These are phyloP conservation scores for Uronychia setigera DNA, from an alignment of 73 alveolate genomes.

Conservation along the genomic window DNA sequence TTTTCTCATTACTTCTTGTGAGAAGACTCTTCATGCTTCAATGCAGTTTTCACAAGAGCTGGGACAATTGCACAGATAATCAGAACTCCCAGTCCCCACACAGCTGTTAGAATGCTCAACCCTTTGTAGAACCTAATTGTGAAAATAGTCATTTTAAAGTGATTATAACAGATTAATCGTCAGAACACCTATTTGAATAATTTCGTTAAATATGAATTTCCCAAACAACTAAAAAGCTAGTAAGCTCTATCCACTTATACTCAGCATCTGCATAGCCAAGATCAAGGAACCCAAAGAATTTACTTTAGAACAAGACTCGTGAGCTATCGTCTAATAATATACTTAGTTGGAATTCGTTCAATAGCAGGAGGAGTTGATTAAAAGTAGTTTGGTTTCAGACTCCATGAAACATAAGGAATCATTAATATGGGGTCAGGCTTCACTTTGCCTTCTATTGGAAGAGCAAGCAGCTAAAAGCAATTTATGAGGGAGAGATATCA, in stretches of 20 bases:
- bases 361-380: too few species aligned
- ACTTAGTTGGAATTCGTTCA: too few species aligned
- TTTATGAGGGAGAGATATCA: background rate
- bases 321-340: too few species aligned
- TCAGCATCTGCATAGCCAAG: background rate
- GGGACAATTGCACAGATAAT: background rate
- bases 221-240: background rate
- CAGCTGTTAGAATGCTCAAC: background rate
- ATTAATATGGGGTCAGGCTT: too few species aligned
- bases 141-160: background rate
- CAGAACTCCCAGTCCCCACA: background rate
- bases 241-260: background rate
- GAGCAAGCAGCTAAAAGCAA: background rate
- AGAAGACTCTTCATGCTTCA: background rate
- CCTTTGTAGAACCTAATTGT: background rate
- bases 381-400: too few species aligned
- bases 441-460: constrained; percentile 1
- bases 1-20: too few species aligned
- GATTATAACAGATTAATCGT: background rate
- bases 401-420: too few species aligned
- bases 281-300: background rate
- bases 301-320: background rate
- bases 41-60: background rate
- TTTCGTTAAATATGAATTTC: background rate
- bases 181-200: background rate